Evolutionary conservation across 495 filamentous ascomycete species (phyloP), one percentile per base, ranked within the genome.

Genomic region (Poronia punctata): DNA sequence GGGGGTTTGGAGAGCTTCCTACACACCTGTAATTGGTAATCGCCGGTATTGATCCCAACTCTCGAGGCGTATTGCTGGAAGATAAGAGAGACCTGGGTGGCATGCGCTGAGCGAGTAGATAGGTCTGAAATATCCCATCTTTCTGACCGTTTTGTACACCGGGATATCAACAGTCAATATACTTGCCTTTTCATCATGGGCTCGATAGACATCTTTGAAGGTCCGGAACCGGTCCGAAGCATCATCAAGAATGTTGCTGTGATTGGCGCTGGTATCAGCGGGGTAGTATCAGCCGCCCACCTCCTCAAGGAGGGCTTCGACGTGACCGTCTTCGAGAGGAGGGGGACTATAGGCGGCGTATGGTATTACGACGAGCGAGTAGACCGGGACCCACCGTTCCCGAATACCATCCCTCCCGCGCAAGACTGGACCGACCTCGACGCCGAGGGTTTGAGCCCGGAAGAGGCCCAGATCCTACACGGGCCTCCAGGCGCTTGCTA

Each of bases 211-310:
- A 22, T 16, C 22, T 35, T n/a, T 5, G n/a, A 27, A 17, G 22
- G 38, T 27, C 21, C 14, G 20, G 15, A 39, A 38, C 42, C 43
- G 49, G 18, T 14, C 28, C 39, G 35, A 10, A 56, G 22, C 27
- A 17, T 31, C 17, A 65, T 68, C 25, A 63, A 64, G 25, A 57
- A 56, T 19, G 75, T 83, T 1, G 83, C 79, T 8, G 71, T 86
- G 11, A 80, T 86, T 40, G 83, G 83, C 3, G 80, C 80, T 19
- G 81, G 83, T 7, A 78, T 85, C 27, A 82, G 77, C 39, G 81
- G 83, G 7, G 71, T 86, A 18, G 69, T 70, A 3, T 64, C 77
- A 8, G 78, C 79, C 12, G 78, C 70, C 5, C 77, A 85, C 56
- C 64, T 86, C 23, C 67, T 75, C 23, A 67, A 59, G 19, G 65